Conservation (phyloP, 2,329 filamentous ascomycete species). For the Trichocomaceae sp. region DNA sequence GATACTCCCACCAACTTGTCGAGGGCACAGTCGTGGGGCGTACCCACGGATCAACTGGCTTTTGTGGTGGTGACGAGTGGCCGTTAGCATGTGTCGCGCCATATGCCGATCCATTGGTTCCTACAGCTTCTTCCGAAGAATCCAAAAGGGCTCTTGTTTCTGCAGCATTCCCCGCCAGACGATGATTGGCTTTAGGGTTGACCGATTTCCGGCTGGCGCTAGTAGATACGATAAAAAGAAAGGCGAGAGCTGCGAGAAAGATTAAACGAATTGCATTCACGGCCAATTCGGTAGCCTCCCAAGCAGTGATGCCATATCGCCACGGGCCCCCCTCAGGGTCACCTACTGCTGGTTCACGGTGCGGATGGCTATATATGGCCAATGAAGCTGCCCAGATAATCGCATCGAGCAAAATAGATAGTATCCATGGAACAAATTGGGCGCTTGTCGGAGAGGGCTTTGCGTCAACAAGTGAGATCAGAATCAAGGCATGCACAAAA, state of each 20-base stretch:
- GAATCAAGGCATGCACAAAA: slow-evolving; percentile 78
- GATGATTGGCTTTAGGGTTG: slow-evolving; percentile 22
- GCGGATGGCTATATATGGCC: slow-evolving; percentile 60
- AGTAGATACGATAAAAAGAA: slow-evolving; percentile 52
- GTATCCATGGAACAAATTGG: slow-evolving; percentile 72
- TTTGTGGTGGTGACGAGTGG: slow-evolving; percentile 21
- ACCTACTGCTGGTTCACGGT: slow-evolving; percentile 56
- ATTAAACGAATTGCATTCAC: slow-evolving; percentile 64
- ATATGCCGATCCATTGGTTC: slow-evolving; percentile 45
- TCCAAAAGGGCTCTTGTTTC: slow-evolving; percentile 40
- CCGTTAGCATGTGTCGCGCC: slow-evolving; percentile 28
- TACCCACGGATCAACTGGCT: slow-evolving; percentile 67
- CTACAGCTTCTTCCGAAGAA: slow-evolving; percentile 39
- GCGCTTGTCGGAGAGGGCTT: slow-evolving; percentile 71
- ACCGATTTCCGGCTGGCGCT: slow-evolving; percentile 41
- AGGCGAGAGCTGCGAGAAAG: slow-evolving; percentile 54
- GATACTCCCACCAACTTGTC: slow-evolving; percentile 93
- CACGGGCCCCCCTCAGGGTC: slow-evolving; percentile 40
- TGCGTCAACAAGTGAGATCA: slow-evolving; percentile 81
- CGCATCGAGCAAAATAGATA: slow-evolving; percentile 66
- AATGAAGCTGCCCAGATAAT: slow-evolving; percentile 64
- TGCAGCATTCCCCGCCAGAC: slow-evolving; percentile 32
- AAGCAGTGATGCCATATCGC: slow-evolving; percentile 33
- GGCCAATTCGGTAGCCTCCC: slow-evolving; percentile 37
- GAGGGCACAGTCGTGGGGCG: slow-evolving; percentile 78